A percentile compares a stretch with the other conserved stretches of the same genome.
phyloP scores from a whole-genome alignment of 202 grass and related monocot species.

The Elaeis oleifera region DNA sequence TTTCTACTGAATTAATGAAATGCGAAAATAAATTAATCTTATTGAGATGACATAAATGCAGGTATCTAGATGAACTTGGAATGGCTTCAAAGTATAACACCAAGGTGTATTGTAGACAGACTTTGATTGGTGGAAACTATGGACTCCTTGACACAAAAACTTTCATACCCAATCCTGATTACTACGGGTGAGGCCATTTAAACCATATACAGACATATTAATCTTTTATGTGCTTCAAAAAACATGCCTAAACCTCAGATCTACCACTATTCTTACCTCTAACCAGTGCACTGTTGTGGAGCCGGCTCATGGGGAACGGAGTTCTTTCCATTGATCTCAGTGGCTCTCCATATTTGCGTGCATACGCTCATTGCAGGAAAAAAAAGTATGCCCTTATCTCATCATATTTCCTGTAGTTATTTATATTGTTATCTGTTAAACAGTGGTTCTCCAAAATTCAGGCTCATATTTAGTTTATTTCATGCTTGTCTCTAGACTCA shows the following conservation, averaged over 20 bases:
- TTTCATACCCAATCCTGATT: slow-evolving; percentile 88
- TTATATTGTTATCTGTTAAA: too few species aligned
- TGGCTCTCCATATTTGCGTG: slow-evolving; percentile 72
- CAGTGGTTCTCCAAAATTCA: too few species aligned
- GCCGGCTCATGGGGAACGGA: slow-evolving; percentile 76
- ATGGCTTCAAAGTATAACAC: slow-evolving; percentile 89
- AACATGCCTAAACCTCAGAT: background rate
- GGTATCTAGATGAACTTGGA: slow-evolving; percentile 97
- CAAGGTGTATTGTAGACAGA: slow-evolving; percentile 88
- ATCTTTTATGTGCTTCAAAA: background rate
- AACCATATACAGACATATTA: background rate
- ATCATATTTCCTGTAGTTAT: background rate
- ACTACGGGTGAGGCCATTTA: slow-evolving; percentile 70
- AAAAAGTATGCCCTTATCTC: slow-evolving; percentile 36
- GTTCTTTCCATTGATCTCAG: slow-evolving; percentile 66
- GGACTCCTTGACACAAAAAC: slow-evolving; percentile 85
- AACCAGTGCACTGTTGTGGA: slow-evolving; percentile 82
- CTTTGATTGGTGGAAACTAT: slow-evolving; percentile 86
- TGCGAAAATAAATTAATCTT: too few species aligned
- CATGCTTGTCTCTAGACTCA: too few species aligned
- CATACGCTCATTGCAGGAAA: slow-evolving; percentile 78
- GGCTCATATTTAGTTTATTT: too few species aligned
- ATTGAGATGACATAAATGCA: slow-evolving; percentile 6
- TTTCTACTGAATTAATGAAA: too few species aligned
- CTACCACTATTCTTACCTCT: background rate